phyloP scores from a whole-genome alignment of 2,329 filamentous ascomycete species.

The Fusarium transvaalense region DNA sequence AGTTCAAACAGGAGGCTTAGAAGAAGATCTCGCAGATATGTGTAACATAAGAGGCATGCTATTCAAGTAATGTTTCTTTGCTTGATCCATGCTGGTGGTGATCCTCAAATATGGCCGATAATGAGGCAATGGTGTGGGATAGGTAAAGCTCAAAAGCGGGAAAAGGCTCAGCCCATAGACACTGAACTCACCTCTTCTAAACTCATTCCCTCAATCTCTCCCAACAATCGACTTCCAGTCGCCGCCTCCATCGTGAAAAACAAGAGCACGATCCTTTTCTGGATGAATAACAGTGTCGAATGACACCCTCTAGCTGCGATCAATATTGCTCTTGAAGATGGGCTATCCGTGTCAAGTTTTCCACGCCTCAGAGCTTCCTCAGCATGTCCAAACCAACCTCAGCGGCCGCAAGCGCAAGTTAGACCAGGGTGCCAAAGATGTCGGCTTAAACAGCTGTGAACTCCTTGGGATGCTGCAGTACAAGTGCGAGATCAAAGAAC shows the following conservation, averaged over 20 bases:
- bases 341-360: slow-evolving; percentile 69
- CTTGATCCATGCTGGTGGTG: not conserved
- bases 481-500: slow-evolving; percentile 66
- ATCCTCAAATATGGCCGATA: not conserved
- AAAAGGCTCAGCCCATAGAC: slow-evolving; percentile 31
- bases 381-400: slow-evolving; percentile 61
- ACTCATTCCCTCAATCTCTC: slow-evolving; percentile 68
- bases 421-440: slow-evolving; percentile 52
- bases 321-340: slow-evolving; percentile 57
- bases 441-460: slow-evolving; percentile 68
- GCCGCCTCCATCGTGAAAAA: slow-evolving; percentile 53
- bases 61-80: not conserved
- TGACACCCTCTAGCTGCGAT: not conserved
- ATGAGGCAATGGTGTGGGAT: slow-evolving; percentile 35
- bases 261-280: not conserved
- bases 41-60: not conserved
- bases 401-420: slow-evolving; percentile 67
- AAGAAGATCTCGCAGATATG: not conserved
- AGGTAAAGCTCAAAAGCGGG: slow-evolving; percentile 6
- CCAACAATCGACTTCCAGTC: slow-evolving; percentile 64
- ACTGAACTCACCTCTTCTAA: slow-evolving; percentile 68
- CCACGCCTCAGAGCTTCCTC: slow-evolving; percentile 63
- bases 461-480: slow-evolving; percentile 72
- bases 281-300: not conserved
- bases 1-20: not conserved